phyloP scores from a whole-genome alignment of 768 basidiomycete genomes.

The Macrolepiota fuliginosa region DNA sequence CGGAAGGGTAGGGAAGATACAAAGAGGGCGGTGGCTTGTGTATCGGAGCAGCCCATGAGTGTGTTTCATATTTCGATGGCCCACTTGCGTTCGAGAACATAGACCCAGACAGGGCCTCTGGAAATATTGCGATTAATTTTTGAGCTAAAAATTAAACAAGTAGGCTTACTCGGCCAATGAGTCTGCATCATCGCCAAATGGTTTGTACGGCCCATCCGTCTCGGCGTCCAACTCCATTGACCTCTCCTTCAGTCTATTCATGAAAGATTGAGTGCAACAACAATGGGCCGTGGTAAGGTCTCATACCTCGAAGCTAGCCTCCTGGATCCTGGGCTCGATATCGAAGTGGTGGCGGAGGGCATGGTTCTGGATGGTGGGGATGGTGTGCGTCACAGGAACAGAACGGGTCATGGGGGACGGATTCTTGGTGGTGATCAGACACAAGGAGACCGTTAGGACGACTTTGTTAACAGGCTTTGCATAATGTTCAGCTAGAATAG shows the following conservation, averaged over 20 bases:
- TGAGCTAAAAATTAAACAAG: not conserved
- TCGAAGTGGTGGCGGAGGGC: conserved; percentile 68
- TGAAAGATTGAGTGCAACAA: conserved; percentile 18
- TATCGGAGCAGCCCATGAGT: conserved; percentile 72
- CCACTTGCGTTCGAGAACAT: conserved; percentile 79
- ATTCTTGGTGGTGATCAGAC: too few relatives aligned
- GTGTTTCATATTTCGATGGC: conserved; percentile 79
- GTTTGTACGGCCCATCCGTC: conserved; percentile 70
- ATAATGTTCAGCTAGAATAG: not conserved
- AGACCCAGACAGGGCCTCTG: too few relatives aligned
- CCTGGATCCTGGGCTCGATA: too few relatives aligned
- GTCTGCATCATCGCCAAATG: conserved; percentile 76
- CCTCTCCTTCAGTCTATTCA: conserved; percentile 76
- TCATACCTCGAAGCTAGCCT: too few relatives aligned
- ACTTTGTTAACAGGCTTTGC: not conserved
- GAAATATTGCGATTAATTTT: conserved; percentile 29
- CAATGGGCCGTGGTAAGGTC: conserved; percentile 63
- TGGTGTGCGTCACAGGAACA: conserved; percentile 52
- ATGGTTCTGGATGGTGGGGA: conserved; percentile 85
- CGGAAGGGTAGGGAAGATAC: conserved; percentile 83
- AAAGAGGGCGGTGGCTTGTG: conserved; percentile 68
- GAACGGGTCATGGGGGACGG: conserved; percentile 6
- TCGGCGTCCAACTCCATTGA: conserved; percentile 89
- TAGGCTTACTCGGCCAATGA: conserved; percentile 72
- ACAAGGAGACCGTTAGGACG: too few relatives aligned